phyloP scores from a whole-genome alignment of 768 basidiomycete genomes.

The Boletales sp. region DNA sequence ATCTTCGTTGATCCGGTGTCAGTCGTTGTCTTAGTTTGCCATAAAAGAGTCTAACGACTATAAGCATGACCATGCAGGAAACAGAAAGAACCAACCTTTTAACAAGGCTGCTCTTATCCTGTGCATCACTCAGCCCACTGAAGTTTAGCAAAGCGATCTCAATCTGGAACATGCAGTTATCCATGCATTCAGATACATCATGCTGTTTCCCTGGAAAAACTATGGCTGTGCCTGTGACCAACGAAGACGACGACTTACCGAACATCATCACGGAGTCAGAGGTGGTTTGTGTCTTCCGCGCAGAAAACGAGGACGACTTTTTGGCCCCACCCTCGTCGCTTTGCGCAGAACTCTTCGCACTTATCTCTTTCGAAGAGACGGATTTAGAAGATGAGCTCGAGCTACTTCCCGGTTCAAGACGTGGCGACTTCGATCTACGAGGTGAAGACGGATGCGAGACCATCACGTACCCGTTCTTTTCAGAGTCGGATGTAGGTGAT shows the following conservation, averaged over 20 bases:
- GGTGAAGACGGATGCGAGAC: constrained; percentile 36
- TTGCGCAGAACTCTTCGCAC: constrained; percentile 23
- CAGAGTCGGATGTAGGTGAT: constrained; percentile 29
- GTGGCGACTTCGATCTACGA: constrained; percentile 35
- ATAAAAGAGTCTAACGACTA: constrained; percentile 69
- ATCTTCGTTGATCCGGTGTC: constrained; percentile 34
- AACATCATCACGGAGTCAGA: constrained; percentile 89
- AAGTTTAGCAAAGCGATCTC: constrained; percentile 88
- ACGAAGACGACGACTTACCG: constrained; percentile 43
- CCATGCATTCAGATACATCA: constrained; percentile 98
- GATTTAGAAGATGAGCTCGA: constrained; percentile 27
- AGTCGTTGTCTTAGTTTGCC: constrained; percentile 76
- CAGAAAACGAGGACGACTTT: constrained; percentile 48
- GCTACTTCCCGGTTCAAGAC: constrained; percentile 26
- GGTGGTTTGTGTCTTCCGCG: constrained; percentile 46
- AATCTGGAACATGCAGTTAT: constrained; percentile 98
- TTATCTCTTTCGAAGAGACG: constrained; percentile 27
- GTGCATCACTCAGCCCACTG: constrained; percentile 37
- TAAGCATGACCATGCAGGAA: constrained; percentile 1
- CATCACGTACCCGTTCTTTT: constrained; percentile 43
- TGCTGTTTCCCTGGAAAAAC: constrained; percentile 77
- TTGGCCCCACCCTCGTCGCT: constrained; percentile 32
- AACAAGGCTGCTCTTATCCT: constrained; percentile 73
- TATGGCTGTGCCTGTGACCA: neutral
- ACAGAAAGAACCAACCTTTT: constrained; percentile 55